phyloP scores from a whole-genome alignment of 2,329 filamentous ascomycete species.

The Colletotrichum costaricense region DNA sequence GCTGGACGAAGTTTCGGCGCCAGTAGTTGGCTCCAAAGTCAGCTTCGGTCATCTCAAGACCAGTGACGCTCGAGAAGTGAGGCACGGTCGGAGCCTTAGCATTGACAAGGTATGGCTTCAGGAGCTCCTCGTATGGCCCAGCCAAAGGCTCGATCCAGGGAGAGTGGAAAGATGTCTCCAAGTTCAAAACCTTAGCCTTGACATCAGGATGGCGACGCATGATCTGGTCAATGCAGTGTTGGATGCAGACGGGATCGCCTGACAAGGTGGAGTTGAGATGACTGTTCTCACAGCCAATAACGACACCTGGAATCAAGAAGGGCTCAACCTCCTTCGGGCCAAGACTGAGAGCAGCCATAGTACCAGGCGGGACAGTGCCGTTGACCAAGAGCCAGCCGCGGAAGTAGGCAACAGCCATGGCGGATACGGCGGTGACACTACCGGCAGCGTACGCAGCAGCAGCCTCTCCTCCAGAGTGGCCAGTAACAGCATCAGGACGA shows the following conservation, averaged over 20 bases:
- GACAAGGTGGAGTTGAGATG: constrained; percentile 44
- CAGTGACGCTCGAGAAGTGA: constrained; percentile 43
- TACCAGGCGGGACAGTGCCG: constrained; percentile 40
- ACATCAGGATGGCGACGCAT: constrained; percentile 43
- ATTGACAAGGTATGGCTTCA: constrained; percentile 10
- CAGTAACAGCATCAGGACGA: constrained; percentile 48
- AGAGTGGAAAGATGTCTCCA: constrained; percentile 57
- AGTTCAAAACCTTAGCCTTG: constrained; percentile 46
- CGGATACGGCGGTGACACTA: constrained; percentile 45
- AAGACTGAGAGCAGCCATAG: constrained; percentile 54
- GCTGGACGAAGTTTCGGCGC: constrained; percentile 54
- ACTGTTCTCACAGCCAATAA: constrained; percentile 46
- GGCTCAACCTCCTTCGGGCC: constrained; percentile 42
- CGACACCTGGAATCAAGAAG: constrained; percentile 42
- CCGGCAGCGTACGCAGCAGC: constrained; percentile 56
- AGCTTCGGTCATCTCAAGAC: constrained; percentile 37
- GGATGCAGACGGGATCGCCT: constrained; percentile 39
- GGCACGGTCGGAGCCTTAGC: constrained; percentile 3
- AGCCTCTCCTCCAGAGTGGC: constrained; percentile 58
- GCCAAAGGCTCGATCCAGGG: constrained; percentile 38
- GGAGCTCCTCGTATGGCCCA: constrained; percentile 13
- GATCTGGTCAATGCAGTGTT: constrained; percentile 42
- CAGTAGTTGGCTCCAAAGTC: constrained; percentile 48
- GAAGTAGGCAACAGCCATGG: constrained; percentile 52
- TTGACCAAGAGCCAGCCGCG: constrained; percentile 46